phyloP scores from a whole-genome alignment of 73 alveolate species.

The Diophrys appendiculata region DNA sequence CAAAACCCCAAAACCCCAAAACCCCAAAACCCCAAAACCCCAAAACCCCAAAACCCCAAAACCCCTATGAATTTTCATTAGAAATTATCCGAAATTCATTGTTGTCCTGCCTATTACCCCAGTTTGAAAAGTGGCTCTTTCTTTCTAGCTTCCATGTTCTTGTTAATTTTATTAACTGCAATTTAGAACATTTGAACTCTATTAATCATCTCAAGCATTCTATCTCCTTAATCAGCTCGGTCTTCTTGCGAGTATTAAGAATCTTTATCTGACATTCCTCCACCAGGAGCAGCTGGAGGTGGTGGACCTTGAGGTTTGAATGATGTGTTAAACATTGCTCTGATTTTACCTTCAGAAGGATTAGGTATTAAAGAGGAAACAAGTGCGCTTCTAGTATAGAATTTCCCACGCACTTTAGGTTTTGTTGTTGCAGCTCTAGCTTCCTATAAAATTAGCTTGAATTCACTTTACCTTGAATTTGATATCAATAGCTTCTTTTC shows the following conservation, averaged over 20 bases:
- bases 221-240: conserved; percentile 14
- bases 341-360: conserved; percentile 65
- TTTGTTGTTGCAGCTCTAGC: conserved; percentile 25
- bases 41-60: conserved; percentile 22
- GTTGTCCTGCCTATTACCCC: too few relatives aligned
- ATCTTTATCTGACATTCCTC: too few relatives aligned
- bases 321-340: conserved; percentile 45
- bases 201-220: conserved; percentile 48
- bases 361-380: conserved; percentile 47
- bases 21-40: too few relatives aligned
- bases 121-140: conserved; percentile 42
- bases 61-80: not conserved
- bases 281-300: not conserved
- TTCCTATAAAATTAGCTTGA: conserved; percentile 11
- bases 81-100: not conserved
- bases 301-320: not conserved
- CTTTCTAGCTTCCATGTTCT: conserved; percentile 30
- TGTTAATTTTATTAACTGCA: conserved; percentile 59
- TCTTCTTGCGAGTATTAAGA: not conserved
- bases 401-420: conserved; percentile 37
- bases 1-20: too few relatives aligned
- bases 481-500: conserved; percentile 65
- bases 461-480: conserved; percentile 30
- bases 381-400: conserved; percentile 53
- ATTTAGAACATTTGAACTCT: conserved; percentile 60